These are phyloP conservation scores for Trametes polyzona DNA, from an alignment of 1,284 basidiomycete species.

Conservation along the genomic window DNA sequence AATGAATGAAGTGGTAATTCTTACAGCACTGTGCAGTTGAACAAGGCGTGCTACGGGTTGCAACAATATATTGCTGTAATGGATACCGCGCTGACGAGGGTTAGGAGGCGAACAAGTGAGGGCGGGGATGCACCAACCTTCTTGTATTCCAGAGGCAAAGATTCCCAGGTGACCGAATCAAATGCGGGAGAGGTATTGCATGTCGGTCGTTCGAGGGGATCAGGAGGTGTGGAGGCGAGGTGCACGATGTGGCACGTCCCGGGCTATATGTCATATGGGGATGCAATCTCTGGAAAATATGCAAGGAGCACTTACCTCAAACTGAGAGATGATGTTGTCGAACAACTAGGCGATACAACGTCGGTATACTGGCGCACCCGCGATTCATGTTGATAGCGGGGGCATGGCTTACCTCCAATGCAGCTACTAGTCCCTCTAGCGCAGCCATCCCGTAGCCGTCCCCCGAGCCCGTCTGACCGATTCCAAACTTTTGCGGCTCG, in stretches of 20 bases:
- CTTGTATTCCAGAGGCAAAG: constrained; percentile 61
- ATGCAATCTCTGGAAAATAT: constrained; percentile 17
- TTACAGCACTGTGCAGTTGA: constrained; percentile 56
- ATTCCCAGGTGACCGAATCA: constrained; percentile 69
- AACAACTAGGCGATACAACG: constrained; percentile 49
- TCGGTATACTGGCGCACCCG: background rate
- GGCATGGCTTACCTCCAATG: constrained; percentile 60
- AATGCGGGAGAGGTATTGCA: constrained; percentile 56
- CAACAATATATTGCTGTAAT: constrained; percentile 56
- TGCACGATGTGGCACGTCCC: constrained; percentile 60
- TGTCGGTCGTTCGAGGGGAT: constrained; percentile 54
- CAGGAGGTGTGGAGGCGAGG: constrained; percentile 59
- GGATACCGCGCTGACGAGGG: constrained; percentile 57
- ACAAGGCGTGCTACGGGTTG: constrained; percentile 49
- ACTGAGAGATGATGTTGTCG: constrained; percentile 44
- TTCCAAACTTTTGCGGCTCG: constrained; percentile 51
- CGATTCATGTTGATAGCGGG: background rate
- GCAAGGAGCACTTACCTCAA: constrained; percentile 21
- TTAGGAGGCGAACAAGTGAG: background rate
- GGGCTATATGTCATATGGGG: constrained; percentile 26
- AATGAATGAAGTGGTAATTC: constrained; percentile 25
- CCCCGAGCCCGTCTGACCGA: constrained; percentile 58
- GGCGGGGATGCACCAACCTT: constrained; percentile 48
- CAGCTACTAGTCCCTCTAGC: constrained; percentile 71
- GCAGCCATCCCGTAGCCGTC: constrained; percentile 63